Evolutionary conservation across 2,329 filamentous ascomycete genomes (phyloP), one percentile per base, ranked within the genome.

Genomic region (Diaporthe amygdali): DNA sequence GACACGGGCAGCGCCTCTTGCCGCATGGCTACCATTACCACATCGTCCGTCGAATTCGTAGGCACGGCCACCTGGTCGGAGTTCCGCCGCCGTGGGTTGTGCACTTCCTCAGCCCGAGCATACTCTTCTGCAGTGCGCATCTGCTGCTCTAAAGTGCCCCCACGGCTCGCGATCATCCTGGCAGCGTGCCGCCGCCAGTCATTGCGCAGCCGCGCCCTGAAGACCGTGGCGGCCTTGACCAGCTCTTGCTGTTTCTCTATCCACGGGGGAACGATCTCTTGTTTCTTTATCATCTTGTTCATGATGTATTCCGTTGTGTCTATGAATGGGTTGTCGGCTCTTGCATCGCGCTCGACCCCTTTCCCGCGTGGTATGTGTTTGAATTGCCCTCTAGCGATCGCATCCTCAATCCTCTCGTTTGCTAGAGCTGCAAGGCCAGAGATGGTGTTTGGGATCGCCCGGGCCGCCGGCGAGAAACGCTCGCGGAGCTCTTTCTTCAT

Each of bases 161-260:
- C 95, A 69, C 87, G 86, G 71, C 92, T 93, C 1, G 95, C 87
- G 75, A 98, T 97, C 76, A 91, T 88, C 63, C 94, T 85, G 1
- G 94, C 91, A 6, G 93, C 94, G 81, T 97, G 94, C 44, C 95
- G 88, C 78, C 89, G 91, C 96, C 96, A 98, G 76, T 97, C 94
- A 49, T 87, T 89, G 44, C 95, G 86, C 72, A 98, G 78, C n/a
- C 94, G 85, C 2, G 85, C 83, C 2, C 96, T 89, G 78, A 99
- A 98, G 1, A 87, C 86, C 15, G 86, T 87, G 1, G 91, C 88
- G 0, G 93, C 88, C 72, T 89, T 90, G 14, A 91, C 87, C 7
- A 98, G 84, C 77, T 98, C 95, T 79, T 98, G 96, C 80, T 99
- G 96, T 82, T 98, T 98, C 82, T 99, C 96, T 72, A 99, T 98